Evolutionary conservation across 176 grass and related monocot species (phyloP).

Genomic region (Carex littledalei): DNA sequence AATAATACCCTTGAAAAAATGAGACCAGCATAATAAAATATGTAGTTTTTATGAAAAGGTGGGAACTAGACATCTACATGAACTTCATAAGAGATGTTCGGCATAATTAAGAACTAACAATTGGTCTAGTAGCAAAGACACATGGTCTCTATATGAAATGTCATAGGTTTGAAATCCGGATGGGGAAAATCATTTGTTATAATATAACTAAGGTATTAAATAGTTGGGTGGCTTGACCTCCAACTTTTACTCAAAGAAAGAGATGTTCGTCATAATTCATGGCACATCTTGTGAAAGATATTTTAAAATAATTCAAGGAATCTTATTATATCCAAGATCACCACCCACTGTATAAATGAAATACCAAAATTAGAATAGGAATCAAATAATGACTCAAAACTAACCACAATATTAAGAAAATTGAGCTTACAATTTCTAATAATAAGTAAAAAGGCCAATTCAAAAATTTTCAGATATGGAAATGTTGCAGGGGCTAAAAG

Average conservation of each 20-base stretch:
- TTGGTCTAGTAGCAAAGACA: too few relatives aligned
- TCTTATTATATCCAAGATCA: neutral
- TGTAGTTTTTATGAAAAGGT: neutral
- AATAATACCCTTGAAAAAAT: neutral
- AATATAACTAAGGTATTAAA: too few relatives aligned
- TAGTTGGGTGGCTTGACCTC: too few relatives aligned
- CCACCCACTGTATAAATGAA: neutral
- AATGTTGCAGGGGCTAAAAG: too few relatives aligned
- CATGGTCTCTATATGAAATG: too few relatives aligned
- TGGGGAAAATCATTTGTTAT: too few relatives aligned
- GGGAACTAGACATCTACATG: neutral
- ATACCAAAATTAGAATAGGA: neutral
- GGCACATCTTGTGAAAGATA: neutral
- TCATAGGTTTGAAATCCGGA: too few relatives aligned
- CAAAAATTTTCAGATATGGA: too few relatives aligned
- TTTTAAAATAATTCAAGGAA: neutral
- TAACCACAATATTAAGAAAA: neutral
- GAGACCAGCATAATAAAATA: neutral
- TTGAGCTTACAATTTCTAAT: neutral
- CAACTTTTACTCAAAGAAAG: too few relatives aligned
- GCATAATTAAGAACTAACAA: too few relatives aligned
- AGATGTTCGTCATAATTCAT: neutral
- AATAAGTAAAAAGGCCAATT: neutral
- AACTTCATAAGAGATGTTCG: neutral
- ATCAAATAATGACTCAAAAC: too few relatives aligned